Conservation (phyloP, 192 early-diverging fungal species). For the Backusella psychrophila region DNA sequence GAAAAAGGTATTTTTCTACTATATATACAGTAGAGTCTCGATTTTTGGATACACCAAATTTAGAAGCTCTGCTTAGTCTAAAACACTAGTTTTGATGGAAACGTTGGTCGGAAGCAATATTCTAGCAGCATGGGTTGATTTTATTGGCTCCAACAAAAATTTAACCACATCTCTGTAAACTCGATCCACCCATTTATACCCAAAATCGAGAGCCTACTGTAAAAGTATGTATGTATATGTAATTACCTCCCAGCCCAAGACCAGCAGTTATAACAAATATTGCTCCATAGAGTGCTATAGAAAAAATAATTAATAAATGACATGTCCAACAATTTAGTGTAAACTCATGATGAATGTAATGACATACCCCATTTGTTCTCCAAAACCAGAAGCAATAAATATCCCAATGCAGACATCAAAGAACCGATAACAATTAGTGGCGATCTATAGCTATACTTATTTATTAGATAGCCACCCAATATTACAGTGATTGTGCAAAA, state of each 20-base stretch:
- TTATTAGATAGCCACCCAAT: conserved; percentile 12
- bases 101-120: too few relatives aligned
- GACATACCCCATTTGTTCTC: conserved; percentile 26
- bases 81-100: too few relatives aligned
- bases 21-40: too few relatives aligned
- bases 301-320: neutral
- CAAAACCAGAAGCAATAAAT: conserved; percentile 9
- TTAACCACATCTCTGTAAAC: too few relatives aligned
- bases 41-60: too few relatives aligned
- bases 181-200: too few relatives aligned
- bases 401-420: conserved; percentile 16
- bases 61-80: too few relatives aligned
- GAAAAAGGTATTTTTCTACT: neutral
- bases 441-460: conserved; percentile 17
- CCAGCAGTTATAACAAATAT: neutral
- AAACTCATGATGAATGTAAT: neutral
- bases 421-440: conserved; percentile 17
- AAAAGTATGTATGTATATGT: neutral
- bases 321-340: neutral
- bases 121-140: too few relatives aligned
- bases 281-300: neutral
- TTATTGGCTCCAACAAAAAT: too few relatives aligned
- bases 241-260: neutral
- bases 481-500: conserved; percentile 11
- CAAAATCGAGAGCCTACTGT: too few relatives aligned